These are phyloP conservation scores for Penicilliopsis zonata DNA, from an alignment of 495 filamentous ascomycete genomes.

Conservation along the genomic window DNA sequence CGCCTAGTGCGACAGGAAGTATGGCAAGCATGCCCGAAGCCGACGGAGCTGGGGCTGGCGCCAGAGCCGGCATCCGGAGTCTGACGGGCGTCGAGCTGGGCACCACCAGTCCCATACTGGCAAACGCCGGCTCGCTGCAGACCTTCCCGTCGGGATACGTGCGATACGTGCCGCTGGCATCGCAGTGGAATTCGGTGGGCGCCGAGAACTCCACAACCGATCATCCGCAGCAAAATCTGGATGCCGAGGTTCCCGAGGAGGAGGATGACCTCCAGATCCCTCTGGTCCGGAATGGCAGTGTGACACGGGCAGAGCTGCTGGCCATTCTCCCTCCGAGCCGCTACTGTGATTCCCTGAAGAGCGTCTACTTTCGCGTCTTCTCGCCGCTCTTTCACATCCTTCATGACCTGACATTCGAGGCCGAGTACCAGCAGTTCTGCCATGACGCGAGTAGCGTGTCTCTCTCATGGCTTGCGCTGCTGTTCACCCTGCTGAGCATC, in stretches of 20 bases:
- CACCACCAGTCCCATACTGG: conserved; percentile 9
- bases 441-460: conserved; percentile 28
- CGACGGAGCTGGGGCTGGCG: conserved; percentile 5
- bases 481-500: conserved; percentile 33
- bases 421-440: conserved; percentile 33
- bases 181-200: conserved; percentile 23
- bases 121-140: conserved; percentile 18
- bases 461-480: conserved; percentile 29
- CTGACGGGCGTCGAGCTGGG: no score
- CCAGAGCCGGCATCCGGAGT: no score
- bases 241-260: conserved; percentile 22
- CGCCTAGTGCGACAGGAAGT: conserved; percentile 19
- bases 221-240: conserved; percentile 15
- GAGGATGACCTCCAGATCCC: conserved; percentile 27
- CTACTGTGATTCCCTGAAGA: conserved; percentile 27
- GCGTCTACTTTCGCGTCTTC: conserved; percentile 28
- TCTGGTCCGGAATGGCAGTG: conserved; percentile 13
- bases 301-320: conserved; percentile 20
- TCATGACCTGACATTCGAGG: conserved; percentile 35
- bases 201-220: conserved; percentile 15
- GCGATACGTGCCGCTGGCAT: conserved; percentile 25
- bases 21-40: conserved; percentile 20
- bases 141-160: conserved; percentile 28
- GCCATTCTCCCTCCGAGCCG: conserved; percentile 24
- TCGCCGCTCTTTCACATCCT: conserved; percentile 30